phyloP scores from a whole-genome alignment of 1,139 yeast species.

The Casaregolazyma lundiana region DNA sequence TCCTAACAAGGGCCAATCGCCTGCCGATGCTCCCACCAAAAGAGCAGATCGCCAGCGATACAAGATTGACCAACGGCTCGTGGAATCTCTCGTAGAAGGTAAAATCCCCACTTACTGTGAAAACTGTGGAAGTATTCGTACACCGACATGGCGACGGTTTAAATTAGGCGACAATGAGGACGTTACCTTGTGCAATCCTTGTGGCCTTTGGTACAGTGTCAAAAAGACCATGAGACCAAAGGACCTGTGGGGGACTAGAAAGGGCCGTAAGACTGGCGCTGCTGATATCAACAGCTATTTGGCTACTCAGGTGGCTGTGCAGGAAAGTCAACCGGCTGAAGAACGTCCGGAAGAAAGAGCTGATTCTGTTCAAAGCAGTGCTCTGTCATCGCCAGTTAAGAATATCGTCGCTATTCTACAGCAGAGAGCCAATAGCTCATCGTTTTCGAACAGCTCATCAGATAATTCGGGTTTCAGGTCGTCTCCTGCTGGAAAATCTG shows the following conservation, averaged over 20 bases:
- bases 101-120: constrained; percentile 30
- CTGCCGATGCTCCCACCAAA: constrained; percentile 1
- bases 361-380: constrained; percentile 1
- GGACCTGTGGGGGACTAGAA: constrained; percentile 27
- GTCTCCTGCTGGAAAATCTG: constrained; percentile 1
- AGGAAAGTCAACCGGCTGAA: background rate
- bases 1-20: background rate
- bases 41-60: constrained; percentile 8
- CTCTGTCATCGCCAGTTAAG: constrained; percentile 1
- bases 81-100: constrained; percentile 21
- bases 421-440: background rate
- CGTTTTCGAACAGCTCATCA: background rate
- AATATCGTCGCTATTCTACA: constrained; percentile 5
- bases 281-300: constrained; percentile 9
- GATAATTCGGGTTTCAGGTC: background rate
- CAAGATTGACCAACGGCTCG: constrained; percentile 19
- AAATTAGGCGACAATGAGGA: constrained; percentile 21
- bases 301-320: background rate
- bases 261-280: constrained; percentile 4
- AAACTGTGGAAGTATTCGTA: constrained; percentile 35
- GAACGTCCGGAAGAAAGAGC: constrained; percentile 5
- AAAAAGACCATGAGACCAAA: constrained; percentile 34
- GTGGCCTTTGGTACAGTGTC: constrained; percentile 34
- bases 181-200: constrained; percentile 34
- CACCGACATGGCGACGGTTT: constrained; percentile 36